phyloP scores from a whole-genome alignment of 805 yeast genomes.

The Zygosaccharomyces gambellarensis region DNA sequence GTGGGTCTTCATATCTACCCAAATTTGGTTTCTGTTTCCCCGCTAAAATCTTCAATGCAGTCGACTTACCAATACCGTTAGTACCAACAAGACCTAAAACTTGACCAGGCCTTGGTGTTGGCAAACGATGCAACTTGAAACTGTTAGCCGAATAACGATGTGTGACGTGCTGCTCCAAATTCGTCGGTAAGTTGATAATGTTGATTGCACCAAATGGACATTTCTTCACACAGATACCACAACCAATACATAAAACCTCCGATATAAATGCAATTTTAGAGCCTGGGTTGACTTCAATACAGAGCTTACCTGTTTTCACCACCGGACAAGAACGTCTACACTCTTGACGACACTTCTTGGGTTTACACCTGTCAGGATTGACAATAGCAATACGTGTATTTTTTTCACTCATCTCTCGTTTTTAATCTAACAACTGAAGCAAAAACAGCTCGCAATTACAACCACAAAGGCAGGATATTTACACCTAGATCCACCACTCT shows the following conservation, averaged over 20 bases:
- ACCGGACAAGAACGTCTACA: conserved; percentile 97
- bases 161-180: conserved; percentile 85
- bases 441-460: not conserved
- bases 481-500: not conserved
- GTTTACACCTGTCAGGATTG: conserved; percentile 90
- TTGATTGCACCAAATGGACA: conserved; percentile 97
- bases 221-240: conserved; percentile 99
- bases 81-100: conserved; percentile 97
- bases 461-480: not conserved
- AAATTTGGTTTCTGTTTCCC: conserved; percentile 97
- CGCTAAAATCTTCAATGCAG: conserved; percentile 93
- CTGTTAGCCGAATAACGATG: conserved; percentile 98
- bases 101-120: conserved; percentile 98
- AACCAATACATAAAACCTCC: conserved; percentile 93
- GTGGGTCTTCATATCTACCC: conserved; percentile 92
- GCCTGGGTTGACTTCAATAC: conserved; percentile 92
- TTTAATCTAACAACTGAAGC: not conserved
- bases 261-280: conserved; percentile 92
- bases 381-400: conserved; percentile 93
- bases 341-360: conserved; percentile 97
- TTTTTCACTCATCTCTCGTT: conserved; percentile 34
- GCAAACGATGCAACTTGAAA: conserved; percentile 93
- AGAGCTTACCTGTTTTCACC: conserved; percentile 92
- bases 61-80: conserved; percentile 98
- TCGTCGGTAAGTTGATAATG: conserved; percentile 94